These are phyloP conservation scores for Singerocomus rubriflavus DNA, from an alignment of 1,284 basidiomycete species.

Conservation along the genomic window DNA sequence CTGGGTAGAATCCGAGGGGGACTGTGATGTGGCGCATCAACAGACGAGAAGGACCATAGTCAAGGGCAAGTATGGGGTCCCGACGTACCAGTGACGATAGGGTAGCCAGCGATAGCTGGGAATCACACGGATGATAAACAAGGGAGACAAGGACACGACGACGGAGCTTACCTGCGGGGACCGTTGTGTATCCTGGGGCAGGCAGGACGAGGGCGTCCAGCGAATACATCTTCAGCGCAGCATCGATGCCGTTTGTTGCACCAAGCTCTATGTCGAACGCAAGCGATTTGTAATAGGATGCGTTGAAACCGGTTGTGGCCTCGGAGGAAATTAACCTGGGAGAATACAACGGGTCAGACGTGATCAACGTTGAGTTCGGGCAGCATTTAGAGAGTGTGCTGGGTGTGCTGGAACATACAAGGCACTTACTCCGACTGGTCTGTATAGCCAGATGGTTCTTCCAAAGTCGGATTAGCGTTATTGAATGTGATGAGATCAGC, in stretches of 20 bases:
- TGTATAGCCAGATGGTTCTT: constrained; percentile 47
- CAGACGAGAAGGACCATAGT: not conserved
- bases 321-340: constrained; percentile 45
- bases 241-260: constrained; percentile 55
- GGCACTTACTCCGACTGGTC: constrained; percentile 43
- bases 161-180: constrained; percentile 38
- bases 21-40: constrained; percentile 33
- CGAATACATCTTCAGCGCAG: constrained; percentile 45
- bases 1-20: constrained; percentile 59
- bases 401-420: not conserved
- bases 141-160: not conserved
- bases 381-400: not conserved
- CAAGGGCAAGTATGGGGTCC: not conserved
- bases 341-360: not conserved
- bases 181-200: constrained; percentile 45
- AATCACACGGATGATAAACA: not conserved
- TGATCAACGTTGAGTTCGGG: not conserved
- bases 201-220: constrained; percentile 61
- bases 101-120: constrained; percentile 56
- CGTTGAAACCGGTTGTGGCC: constrained; percentile 46
- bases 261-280: constrained; percentile 52
- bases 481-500: constrained; percentile 58
- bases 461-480: constrained; percentile 44
- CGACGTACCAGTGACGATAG: constrained; percentile 51
- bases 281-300: constrained; percentile 48